Evolutionary conservation across 2,329 filamentous ascomycete genomes (phyloP).

Genomic region (Fusarium kyushuense): DNA sequence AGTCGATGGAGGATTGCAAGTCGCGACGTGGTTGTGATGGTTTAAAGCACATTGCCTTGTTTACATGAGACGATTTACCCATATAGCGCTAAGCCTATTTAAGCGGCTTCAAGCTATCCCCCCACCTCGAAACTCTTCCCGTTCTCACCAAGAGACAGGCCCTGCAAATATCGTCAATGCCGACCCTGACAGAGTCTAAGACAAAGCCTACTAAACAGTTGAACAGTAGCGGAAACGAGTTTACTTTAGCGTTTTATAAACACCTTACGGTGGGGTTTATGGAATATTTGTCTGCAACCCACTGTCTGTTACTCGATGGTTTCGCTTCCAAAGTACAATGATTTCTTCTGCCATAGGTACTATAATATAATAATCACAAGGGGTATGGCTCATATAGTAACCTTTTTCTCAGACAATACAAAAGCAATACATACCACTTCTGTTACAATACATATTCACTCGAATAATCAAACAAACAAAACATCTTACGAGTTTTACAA

Average conservation of each 20-base stretch:
- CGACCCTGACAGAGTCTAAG: constrained; percentile 1
- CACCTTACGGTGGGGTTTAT: background rate
- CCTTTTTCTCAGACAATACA: too few species aligned
- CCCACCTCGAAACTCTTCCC: constrained; percentile 33
- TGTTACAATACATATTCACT: too few species aligned
- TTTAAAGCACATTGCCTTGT: constrained; percentile 47
- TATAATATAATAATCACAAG: too few species aligned
- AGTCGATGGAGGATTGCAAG: constrained; percentile 37
- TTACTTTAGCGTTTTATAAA: background rate
- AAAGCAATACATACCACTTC: too few species aligned
- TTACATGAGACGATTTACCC: constrained; percentile 48
- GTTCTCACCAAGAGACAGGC: constrained; percentile 8
- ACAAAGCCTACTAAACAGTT: background rate
- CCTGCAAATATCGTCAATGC: constrained; percentile 30
- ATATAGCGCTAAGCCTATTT: constrained; percentile 38
- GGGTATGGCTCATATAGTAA: too few species aligned
- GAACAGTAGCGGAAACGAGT: background rate
- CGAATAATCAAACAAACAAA: background rate
- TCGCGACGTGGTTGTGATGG: constrained; percentile 47
- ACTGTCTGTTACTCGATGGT: too few species aligned
- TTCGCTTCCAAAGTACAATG: too few species aligned
- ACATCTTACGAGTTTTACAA: background rate
- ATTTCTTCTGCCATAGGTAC: too few species aligned
- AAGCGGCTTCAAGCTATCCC: constrained; percentile 14
- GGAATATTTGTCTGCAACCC: too few species aligned